Evolutionary conservation across 139 green algal genomes (phyloP), one percentile per base, ranked within the genome.

Genomic region (Chlamydomonas urium): DNA sequence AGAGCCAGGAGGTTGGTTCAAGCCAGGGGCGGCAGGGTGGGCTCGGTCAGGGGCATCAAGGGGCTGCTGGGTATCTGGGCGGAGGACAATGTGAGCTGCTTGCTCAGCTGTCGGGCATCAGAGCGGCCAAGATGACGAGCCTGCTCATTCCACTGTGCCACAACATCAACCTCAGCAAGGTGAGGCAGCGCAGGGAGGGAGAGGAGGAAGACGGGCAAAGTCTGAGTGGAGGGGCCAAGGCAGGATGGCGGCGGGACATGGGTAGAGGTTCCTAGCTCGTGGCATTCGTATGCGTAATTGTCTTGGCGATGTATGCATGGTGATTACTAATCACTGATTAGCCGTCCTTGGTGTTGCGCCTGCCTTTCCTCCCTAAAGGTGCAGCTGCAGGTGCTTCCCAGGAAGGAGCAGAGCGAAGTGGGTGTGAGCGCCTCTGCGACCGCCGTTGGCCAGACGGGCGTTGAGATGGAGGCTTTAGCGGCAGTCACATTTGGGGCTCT

Each of bases 401-500:
- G n/a, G n/a, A n/a, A n/a, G n/a, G n/a, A n/a, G n/a, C n/a, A n/a
- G n/a, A n/a, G n/a, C 60, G 26, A 67, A 8, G 26, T 67, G 60
- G 19, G 29, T 67, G 29, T 67, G 8, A 29, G 4, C 32, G 60
- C 60, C 6, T 45, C 60, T 6, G 60, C 60, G 21, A 47, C 60
- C 5, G 60, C 60, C 17, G 38, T 82, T 23, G 89, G 87, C 17
- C 70, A 81, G 34, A 95, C 91, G 35, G 93, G 95, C 5, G 94
- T 99, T 28, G 95, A 99, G 82, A 99, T 99, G 95, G 95, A 99
- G 76, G 95, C 95, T 21, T 72, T 99, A 26, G 96, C 89, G 8
- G 95, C 89, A 1, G 91, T 81, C 0, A 65, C 80, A 3, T 86
- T 96, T 24, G 88, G 92, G n/a, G 88, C 83, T 23, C 69, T 99